Base-by-base conservation (phyloP, 2,329 filamentous ascomycete genomes). In the Colletotrichum limetticola region DNA sequence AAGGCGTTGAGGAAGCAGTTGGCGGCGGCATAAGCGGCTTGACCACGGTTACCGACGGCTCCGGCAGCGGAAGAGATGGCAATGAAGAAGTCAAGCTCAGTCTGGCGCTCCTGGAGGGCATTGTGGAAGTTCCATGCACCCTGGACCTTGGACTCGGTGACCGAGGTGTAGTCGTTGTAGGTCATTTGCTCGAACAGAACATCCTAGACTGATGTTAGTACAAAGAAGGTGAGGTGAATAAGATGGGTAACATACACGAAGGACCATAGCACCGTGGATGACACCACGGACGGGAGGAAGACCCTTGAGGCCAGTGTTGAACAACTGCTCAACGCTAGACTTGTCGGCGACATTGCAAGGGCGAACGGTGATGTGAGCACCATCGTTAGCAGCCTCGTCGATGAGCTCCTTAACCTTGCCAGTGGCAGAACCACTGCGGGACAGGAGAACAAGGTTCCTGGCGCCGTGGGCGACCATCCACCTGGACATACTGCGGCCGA, bases 41-140 rank as follows among this genome's bases (percentile, higher is more conserved):
- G 88, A 0, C 85, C 86, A 58, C 82, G 82, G 77, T 87, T 86
- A 0, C 87, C 88, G 16, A 89, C 86, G 2, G 86, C 81, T n/a
- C 87, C 84, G 3, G 86, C 85, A 0, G 85, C 83, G 3, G 87
- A 87, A 0, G 88, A 90, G n/a, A 89, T 84, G 30, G 85, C 82
- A 28, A 88, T 80, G 78, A 90, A 90, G 80, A 90, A 89, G 77
- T 89, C 86, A 1, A 88, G 81, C 0, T 80, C 78, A 22, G 64
- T 55, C 9, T 71, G 59, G 0, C 79, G 75, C 37, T 79, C 76
- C 26, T 78, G 74, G 2, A 88, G 81, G 1, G 83, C 83, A 19
- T 84, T 80, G 77, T 90, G 87, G 64, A 90, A 83, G 77, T 90
- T 90, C 84, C 85, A 87, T 2, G 85, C 86, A 6, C 87, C 88